phyloP scores from a whole-genome alignment of 169 alveolate species.

The Cystoisospora suis region DNA sequence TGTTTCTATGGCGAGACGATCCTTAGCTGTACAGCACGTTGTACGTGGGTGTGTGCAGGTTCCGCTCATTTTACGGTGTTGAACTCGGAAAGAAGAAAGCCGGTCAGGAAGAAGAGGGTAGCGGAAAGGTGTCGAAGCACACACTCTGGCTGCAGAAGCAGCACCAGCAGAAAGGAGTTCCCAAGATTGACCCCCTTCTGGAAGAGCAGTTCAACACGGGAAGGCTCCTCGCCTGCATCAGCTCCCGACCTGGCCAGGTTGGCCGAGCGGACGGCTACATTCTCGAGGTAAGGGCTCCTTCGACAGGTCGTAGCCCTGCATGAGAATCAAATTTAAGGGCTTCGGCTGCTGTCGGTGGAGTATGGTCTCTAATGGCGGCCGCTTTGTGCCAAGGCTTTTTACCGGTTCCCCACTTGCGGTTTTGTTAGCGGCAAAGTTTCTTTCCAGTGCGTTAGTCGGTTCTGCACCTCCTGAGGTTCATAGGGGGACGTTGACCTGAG shows the following conservation, averaged over 20 bases:
- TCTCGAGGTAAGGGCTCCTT: constrained; percentile 86
- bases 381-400: no score
- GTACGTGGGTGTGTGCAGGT: no score
- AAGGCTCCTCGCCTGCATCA: constrained; percentile 96
- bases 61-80: constrained; percentile 70
- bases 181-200: constrained; percentile 81
- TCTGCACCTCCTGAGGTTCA: no score
- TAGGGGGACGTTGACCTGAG: no score
- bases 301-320: not conserved
- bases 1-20: no score
- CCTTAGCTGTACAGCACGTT: no score
- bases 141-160: constrained; percentile 68
- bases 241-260: constrained; percentile 98
- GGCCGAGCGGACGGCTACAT: constrained; percentile 98
- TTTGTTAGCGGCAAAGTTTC: no score
- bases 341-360: no score
- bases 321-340: no score
- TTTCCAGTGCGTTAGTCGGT: no score
- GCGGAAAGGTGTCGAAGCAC: constrained; percentile 67
- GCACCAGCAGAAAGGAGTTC: constrained; percentile 77
- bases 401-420: no score
- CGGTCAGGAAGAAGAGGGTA: constrained; percentile 69
- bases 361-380: no score
- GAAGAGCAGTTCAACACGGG: constrained; percentile 96
- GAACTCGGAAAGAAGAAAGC: constrained; percentile 75